These are phyloP conservation scores for Melanopsichium pennsylvanicum DNA, from an alignment of 1,284 basidiomycete genomes.

Conservation along the genomic window DNA sequence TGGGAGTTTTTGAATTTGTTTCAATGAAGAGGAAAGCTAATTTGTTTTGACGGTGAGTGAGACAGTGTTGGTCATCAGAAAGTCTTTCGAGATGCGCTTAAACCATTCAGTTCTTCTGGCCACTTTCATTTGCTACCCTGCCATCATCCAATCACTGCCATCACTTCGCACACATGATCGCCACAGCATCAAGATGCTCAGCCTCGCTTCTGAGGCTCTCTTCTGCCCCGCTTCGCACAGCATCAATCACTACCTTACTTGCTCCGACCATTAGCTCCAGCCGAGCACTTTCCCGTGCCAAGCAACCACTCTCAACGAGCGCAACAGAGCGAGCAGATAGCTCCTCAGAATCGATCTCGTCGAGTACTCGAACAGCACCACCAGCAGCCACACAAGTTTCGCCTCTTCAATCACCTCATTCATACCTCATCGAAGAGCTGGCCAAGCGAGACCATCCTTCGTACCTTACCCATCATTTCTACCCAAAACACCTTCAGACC, in stretches of 20 bases:
- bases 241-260: neutral
- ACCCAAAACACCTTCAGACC: constrained; percentile 49
- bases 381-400: constrained; percentile 34
- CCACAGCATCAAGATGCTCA: constrained; percentile 3
- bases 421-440: constrained; percentile 35
- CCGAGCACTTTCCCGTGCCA: neutral
- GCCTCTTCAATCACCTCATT: constrained; percentile 32
- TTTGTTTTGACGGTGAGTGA: neutral
- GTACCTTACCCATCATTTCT: constrained; percentile 59
- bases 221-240: neutral
- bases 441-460: constrained; percentile 52
- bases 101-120: neutral
- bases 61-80: constrained; percentile 16
- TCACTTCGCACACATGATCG: constrained; percentile 1
- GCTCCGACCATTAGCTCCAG: neutral
- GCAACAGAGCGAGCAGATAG: too few relatives aligned
- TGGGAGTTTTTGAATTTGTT: neutral
- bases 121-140: neutral
- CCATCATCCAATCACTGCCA: neutral
- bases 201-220: constrained; percentile 1
- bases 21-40: neutral
- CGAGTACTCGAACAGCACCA: constrained; percentile 22
- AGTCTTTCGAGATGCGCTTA: neutral
- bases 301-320: too few relatives aligned
- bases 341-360: too few relatives aligned